Evolutionary conservation across 805 yeast species (phyloP), one percentile per base, ranked within the genome.

Genomic region (Candida michaelii): DNA sequence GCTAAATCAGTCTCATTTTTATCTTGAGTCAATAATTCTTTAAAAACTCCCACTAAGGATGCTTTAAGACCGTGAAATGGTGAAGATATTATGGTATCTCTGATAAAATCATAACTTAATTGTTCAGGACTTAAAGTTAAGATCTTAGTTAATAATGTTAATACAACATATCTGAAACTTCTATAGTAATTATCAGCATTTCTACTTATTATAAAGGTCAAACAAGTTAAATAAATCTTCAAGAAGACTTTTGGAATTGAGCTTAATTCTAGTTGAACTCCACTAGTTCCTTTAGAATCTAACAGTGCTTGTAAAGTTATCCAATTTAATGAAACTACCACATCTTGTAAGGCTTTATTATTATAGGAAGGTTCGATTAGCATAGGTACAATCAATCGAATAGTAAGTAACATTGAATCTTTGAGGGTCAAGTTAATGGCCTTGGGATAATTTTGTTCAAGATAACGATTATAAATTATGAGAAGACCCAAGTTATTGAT

Each of bases 31-130:
- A 81, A 59, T 48, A 89, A 68, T 51, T 83, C 88, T 58, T 84
- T 88, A 54, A 89, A 72, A 17, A 88, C 79, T 3, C 83, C 79
- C 13, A 88, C 74, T 27, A 80, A 63, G 3, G 80, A 80, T 17
- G 83, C 71, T 51, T 80, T 80, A 16, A 79, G 76, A 30, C 76
- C 74, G 30, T 73, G 79, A 54, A 73, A 79, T 1, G 93, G 90
- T 54, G 91, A 85, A 39, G 76, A 69, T 21, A 69, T 65, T 39
- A 91, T 66, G 0, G 89, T 73, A 54, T 87, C 89, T 17, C 71
- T 55, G 12, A 88, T 65, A 55, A 85, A 86, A 2, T 67, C 65
- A 60, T 79, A 87, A 0, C 85, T 63, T 10, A 71, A 61, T 1
- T 67, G 66, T 45, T 85, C 87, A 0, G 82, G 77, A 24, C 81